Percentiles rank a stretch among this genome's conserved stretches.
These are phyloP conservation scores for Platismatia glauca DNA, from an alignment of 495 filamentous ascomycete species.

Conservation along the genomic window DNA sequence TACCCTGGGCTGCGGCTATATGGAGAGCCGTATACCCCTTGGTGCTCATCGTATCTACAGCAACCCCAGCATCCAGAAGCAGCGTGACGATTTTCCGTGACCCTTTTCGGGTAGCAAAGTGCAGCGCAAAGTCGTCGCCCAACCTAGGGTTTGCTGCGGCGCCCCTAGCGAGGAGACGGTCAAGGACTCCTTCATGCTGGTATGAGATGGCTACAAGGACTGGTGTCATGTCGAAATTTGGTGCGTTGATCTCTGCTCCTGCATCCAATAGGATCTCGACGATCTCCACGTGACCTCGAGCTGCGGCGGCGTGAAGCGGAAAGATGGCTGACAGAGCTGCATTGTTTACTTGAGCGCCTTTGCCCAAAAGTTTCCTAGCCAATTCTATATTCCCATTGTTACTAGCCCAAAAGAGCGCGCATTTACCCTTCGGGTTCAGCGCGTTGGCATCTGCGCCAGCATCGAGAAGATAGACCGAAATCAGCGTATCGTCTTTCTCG, in stretches of 20 bases:
- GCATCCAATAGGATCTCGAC: too few species aligned
- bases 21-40: not conserved
- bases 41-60: too few species aligned
- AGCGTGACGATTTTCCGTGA: too few species aligned
- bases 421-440: not conserved
- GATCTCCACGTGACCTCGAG: not conserved
- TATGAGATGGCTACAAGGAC: too few species aligned
- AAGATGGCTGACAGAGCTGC: not conserved
- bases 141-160: too few species aligned
- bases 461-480: not conserved
- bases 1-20: not conserved
- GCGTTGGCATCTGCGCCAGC: not conserved
- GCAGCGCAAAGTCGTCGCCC: too few species aligned
- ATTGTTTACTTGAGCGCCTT: not conserved
- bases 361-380: not conserved
- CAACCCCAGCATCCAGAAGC: too few species aligned
- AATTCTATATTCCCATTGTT: not conserved
- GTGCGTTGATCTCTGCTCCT: too few species aligned
- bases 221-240: too few species aligned
- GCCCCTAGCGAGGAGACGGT: too few species aligned
- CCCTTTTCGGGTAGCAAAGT: too few species aligned
- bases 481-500: not conserved
- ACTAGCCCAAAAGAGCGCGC: not conserved
- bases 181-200: too few species aligned
- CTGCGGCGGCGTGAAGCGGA: not conserved